A percentile compares a stretch with the other conserved stretches of the same genome.
phyloP scores from a whole-genome alignment of 164 flowering plant genomes.

The Vitis riparia region DNA sequence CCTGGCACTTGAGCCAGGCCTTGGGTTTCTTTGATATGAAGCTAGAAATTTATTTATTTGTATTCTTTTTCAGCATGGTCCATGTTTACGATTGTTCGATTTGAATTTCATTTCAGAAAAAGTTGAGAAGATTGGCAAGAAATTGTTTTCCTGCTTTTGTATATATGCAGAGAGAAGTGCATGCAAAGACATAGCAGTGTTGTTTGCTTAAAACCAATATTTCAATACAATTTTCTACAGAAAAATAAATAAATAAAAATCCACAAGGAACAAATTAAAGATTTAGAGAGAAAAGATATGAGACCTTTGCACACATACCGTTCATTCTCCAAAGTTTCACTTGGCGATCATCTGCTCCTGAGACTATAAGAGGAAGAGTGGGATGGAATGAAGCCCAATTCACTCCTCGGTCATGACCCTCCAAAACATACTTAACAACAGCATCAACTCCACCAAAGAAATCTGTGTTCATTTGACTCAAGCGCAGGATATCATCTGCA shows the following conservation, averaged over 20 bases:
- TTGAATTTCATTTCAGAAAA: too few species aligned
- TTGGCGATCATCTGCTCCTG: constrained; percentile 97
- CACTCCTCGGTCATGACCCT: constrained; percentile 66
- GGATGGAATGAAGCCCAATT: constrained; percentile 98
- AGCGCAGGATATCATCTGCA: constrained; percentile 76
- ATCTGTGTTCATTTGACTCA: constrained; percentile 91
- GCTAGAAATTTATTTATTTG: background rate
- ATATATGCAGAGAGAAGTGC: background rate
- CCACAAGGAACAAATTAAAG: constrained; percentile 1
- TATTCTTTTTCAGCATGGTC: background rate
- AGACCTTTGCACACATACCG: constrained; percentile 41
- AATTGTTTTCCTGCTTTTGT: background rate
- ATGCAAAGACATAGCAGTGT: background rate
- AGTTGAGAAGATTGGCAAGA: background rate
- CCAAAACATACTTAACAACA: constrained; percentile 88
- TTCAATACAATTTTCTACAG: background rate
- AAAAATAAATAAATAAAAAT: background rate
- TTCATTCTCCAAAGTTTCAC: constrained; percentile 97
- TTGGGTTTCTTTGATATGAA: background rate
- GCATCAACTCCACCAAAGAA: constrained; percentile 96
- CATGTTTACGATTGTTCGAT: background rate
- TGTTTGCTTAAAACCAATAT: background rate
- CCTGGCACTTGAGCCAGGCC: background rate
- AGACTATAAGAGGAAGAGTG: constrained; percentile 59
- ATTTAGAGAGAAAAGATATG: background rate